Conservation (phyloP, 495 filamentous ascomycete genomes). For the Aspergillus diversus region DNA sequence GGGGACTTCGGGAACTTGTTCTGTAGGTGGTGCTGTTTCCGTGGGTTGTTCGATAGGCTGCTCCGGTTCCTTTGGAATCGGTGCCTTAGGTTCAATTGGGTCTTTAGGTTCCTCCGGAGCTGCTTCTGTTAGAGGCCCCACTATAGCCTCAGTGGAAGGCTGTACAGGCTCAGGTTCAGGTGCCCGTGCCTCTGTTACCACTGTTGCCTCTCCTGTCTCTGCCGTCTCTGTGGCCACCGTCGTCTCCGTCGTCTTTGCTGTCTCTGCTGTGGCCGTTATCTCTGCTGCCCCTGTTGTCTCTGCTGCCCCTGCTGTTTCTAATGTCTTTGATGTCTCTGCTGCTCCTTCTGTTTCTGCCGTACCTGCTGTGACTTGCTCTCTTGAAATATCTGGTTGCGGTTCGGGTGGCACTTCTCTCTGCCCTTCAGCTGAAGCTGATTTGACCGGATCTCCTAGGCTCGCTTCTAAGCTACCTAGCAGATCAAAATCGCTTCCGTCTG, state of each 20-base stretch:
- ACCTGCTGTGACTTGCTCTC: neutral
- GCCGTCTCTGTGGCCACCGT: neutral
- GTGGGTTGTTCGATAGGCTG: constrained; percentile 15
- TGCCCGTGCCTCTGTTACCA: neutral
- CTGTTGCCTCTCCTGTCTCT: neutral
- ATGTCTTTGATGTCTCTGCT: neutral
- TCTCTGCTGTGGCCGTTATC: too few species aligned
- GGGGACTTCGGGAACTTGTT: constrained; percentile 8
- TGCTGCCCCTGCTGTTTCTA: neutral
- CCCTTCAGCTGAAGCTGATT: constrained; percentile 2
- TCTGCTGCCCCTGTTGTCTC: neutral
- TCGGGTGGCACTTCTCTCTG: constrained; percentile 12
- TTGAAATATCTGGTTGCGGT: neutral
- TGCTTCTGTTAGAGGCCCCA: constrained; percentile 1
- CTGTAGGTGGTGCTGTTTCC: constrained; percentile 4
- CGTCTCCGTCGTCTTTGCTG: neutral
- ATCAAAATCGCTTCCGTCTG: constrained; percentile 17
- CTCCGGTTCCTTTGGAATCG: constrained; percentile 1
- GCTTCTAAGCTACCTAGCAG: constrained; percentile 30
- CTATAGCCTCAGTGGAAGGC: constrained; percentile 9
- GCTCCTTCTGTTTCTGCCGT: neutral
- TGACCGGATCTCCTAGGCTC: constrained; percentile 20
- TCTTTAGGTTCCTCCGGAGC: neutral
- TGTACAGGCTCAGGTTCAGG: constrained; percentile 9
- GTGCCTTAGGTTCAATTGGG: constrained; percentile 5